Percentiles rank a stretch among this genome's conserved stretches.
Evolutionary conservation across 2,329 filamentous ascomycete species (phyloP).

Genomic region (Phialocephala subalpina): DNA sequence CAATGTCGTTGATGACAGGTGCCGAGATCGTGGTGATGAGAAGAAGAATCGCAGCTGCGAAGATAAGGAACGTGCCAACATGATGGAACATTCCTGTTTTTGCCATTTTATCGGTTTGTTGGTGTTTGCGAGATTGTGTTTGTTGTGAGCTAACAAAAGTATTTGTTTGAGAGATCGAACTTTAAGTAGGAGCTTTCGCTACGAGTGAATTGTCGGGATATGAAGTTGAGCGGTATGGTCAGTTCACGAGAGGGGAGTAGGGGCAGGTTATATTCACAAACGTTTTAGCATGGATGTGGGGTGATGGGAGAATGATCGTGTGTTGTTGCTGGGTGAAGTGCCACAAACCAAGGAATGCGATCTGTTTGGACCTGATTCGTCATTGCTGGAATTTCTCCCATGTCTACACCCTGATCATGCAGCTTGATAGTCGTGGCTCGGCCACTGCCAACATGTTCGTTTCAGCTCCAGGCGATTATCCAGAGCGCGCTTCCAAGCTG

Average conservation of each 20-base stretch:
- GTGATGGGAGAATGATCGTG: conserved; percentile 15
- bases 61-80: conserved; percentile 64
- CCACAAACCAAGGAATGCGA: conserved; percentile 25
- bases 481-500: neutral
- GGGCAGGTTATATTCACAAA: conserved; percentile 17
- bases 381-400: conserved; percentile 1
- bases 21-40: conserved; percentile 65
- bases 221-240: neutral
- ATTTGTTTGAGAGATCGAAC: neutral
- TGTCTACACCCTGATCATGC: conserved; percentile 11
- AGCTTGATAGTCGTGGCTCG: conserved; percentile 18
- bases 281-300: neutral
- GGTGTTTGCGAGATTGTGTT: conserved; percentile 6
- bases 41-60: conserved; percentile 62
- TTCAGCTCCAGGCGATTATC: conserved; percentile 5
- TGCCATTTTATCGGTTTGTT: conserved; percentile 34
- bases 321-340: conserved; percentile 12
- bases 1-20: conserved; percentile 63
- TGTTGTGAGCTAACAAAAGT: neutral
- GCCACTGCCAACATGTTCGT: conserved; percentile 16
- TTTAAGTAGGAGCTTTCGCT: neutral
- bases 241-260: neutral
- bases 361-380: conserved; percentile 19
- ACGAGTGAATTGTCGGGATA: conserved; percentile 1
- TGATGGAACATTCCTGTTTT: conserved; percentile 54